A percentile compares a stretch with the other conserved stretches of the same genome.
These are phyloP conservation scores for Hymenotorrendiella dingleyae DNA, from an alignment of 2,329 filamentous ascomycete species.

Conservation along the genomic window DNA sequence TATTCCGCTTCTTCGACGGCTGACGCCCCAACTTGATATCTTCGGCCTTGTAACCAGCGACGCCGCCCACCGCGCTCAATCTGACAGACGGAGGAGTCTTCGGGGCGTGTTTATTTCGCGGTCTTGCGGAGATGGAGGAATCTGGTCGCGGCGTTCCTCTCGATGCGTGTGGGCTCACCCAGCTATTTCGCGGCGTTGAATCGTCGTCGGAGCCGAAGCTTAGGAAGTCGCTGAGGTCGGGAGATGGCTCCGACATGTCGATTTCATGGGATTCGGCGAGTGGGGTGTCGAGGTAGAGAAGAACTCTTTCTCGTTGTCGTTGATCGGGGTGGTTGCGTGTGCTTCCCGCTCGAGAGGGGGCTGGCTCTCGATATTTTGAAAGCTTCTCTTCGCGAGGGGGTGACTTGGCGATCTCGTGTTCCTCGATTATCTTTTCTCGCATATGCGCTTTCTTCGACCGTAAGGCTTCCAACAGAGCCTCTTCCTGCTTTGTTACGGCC, in stretches of 20 bases:
- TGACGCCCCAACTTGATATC: neutral
- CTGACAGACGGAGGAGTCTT: neutral
- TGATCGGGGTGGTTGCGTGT: constrained; percentile 4
- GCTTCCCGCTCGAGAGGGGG: too few species aligned
- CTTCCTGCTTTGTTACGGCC: constrained; percentile 47
- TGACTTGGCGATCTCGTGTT: constrained; percentile 24
- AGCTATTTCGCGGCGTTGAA: constrained; percentile 21
- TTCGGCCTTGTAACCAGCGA: neutral
- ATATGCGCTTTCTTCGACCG: constrained; percentile 41
- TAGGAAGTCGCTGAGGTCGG: constrained; percentile 26
- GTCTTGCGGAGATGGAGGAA: neutral
- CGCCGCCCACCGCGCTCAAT: neutral
- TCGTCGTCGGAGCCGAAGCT: constrained; percentile 26
- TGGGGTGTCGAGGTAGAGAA: constrained; percentile 26
- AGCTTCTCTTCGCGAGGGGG: constrained; percentile 15
- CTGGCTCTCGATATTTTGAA: too few species aligned
- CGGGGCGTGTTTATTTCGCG: neutral
- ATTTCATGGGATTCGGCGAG: constrained; percentile 13
- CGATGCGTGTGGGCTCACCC: constrained; percentile 6
- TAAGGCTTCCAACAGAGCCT: constrained; percentile 44
- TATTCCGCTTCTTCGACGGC: constrained; percentile 1
- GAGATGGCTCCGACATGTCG: constrained; percentile 26
- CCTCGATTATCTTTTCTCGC: constrained; percentile 35
- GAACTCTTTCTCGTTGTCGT: constrained; percentile 21
- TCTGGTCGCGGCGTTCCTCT: constrained; percentile 5